Evolutionary conservation across 352 stramenopile species (phyloP), one percentile per base, ranked within the genome.

Genomic region (Globisporangium nagaii): DNA sequence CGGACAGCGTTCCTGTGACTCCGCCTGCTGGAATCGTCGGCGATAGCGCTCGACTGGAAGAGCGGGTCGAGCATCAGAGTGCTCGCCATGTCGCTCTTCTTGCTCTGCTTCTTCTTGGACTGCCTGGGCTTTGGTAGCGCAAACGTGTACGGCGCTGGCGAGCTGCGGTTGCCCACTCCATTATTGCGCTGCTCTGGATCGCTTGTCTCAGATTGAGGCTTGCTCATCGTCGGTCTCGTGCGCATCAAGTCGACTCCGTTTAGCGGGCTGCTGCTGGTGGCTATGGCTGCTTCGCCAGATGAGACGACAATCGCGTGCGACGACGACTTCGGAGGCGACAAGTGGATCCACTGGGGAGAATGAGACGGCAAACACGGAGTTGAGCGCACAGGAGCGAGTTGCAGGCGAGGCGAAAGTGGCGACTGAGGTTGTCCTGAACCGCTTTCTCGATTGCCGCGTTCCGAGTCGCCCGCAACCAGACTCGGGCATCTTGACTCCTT

Each of bases 31-130:
- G n/a, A n/a, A 27, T 35, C 15, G 10, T 36, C 15, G 36, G 10
- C 17, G 20, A 28, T 30, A 9, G 52, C 3, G 3, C 20, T 58
- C 12, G 66, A 65, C 31, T 83, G 71, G 58, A 88, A 90, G 2
- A 88, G 65, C 12, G 77, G 77, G 40, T 90, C 80, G 9, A 90
- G 66, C 77, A 88, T 88, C 24, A 88, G 62, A 13, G 47, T 58
- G 12, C 64, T 63, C 3, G 36, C 59, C 28, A 63, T 58, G 20
- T 75, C 65, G 34, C 43, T 62, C 12, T 47, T 49, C 28, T 65
- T 76, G 7, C 34, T 65, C 20, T 39, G 56, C 2, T 35, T 39
- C 20, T 67, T 75, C 61, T 13, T 52, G n/a, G n/a, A n/a, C n/a
- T n/a, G n/a, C n/a, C n/a, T 66, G 9, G 56, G 40, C 45, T 77